phyloP scores from a whole-genome alignment of 805 yeast species.

The Isabelozyma rhagii region DNA sequence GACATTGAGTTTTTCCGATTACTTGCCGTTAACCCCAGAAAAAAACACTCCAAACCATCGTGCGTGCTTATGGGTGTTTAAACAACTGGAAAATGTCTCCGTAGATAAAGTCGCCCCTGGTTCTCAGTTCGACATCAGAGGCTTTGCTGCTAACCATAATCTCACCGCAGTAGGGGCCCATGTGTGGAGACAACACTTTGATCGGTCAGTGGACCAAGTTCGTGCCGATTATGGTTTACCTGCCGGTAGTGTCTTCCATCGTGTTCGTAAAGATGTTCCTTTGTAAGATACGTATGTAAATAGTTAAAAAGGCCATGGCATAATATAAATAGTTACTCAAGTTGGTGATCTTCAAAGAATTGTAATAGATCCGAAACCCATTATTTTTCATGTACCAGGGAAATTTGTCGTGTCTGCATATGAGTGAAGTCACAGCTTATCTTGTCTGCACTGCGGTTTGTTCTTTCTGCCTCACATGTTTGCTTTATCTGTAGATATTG shows the following conservation, averaged over 20 bases:
- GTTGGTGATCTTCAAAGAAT: no score
- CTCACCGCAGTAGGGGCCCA: constrained; percentile 88
- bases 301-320: neutral
- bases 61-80: constrained; percentile 85
- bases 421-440: no score
- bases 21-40: constrained; percentile 84
- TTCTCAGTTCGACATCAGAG: constrained; percentile 68
- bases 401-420: no score
- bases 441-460: no score
- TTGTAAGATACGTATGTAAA: constrained; percentile 4
- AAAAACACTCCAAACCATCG: constrained; percentile 83
- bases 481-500: no score
- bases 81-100: constrained; percentile 47
- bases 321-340: constrained; percentile 3
- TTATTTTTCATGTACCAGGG: no score
- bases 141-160: constrained; percentile 51
- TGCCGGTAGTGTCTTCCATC: constrained; percentile 70
- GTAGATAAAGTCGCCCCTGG: constrained; percentile 24
- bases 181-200: constrained; percentile 85
- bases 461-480: no score
- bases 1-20: constrained; percentile 43
- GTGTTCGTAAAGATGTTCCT: constrained; percentile 45
- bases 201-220: constrained; percentile 63
- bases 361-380: no score
- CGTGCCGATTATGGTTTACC: constrained; percentile 73